Evolutionary conservation across 129 eudicot genomes (phyloP).

Genomic region (Tagetes erecta): DNA sequence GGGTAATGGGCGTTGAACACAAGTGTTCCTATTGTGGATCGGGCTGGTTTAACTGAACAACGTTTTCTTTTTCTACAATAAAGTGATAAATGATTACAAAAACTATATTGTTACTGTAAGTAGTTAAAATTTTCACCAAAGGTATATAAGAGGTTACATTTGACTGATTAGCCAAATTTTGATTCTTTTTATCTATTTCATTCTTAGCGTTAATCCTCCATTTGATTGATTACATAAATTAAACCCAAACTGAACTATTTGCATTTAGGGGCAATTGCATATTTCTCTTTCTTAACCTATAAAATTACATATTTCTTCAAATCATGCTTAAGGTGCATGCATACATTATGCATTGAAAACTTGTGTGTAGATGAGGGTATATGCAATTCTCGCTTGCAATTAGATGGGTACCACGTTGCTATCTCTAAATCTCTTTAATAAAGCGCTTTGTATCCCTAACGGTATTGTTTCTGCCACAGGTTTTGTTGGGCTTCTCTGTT

Average conservation of each 20-base stretch:
- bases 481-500: slow-evolving; percentile 89
- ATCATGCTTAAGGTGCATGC: too few species aligned
- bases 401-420: neutral
- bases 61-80: neutral
- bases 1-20: neutral
- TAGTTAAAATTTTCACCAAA: neutral
- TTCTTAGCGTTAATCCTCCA: neutral
- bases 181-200: neutral
- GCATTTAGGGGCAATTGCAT: neutral
- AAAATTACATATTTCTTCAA: too few species aligned
- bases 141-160: neutral
- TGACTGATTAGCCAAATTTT: neutral
- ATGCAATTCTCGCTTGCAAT: neutral
- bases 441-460: slow-evolving; percentile 26
- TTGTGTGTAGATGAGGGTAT: too few species aligned
- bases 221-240: neutral
- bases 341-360: too few species aligned
- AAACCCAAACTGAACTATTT: neutral
- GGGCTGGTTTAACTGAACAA: neutral
- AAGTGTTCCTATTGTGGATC: neutral
- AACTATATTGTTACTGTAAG: neutral
- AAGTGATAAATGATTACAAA: neutral
- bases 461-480: slow-evolving; percentile 78
- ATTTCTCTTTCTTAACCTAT: too few species aligned
- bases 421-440: slow-evolving; percentile 3